phyloP scores from a whole-genome alignment of 768 basidiomycete genomes.

The Tylopilus subfusipes region DNA sequence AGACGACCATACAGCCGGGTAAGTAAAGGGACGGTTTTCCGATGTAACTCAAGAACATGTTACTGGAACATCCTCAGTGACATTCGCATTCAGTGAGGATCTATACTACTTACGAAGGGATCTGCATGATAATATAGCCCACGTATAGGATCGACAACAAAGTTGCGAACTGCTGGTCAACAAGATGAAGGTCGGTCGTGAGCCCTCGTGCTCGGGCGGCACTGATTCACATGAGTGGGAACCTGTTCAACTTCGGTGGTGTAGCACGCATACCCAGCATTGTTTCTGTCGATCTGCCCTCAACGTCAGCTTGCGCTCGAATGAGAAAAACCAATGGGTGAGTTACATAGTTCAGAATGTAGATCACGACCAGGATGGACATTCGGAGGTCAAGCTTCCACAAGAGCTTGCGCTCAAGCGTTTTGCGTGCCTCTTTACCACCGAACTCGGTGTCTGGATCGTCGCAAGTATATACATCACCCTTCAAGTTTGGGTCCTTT shows the following conservation, averaged over 20 bases:
- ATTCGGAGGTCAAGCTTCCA: constrained; percentile 55
- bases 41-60: constrained; percentile 66
- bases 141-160: constrained; percentile 67
- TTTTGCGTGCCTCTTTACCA: constrained; percentile 41
- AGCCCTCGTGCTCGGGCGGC: constrained; percentile 70
- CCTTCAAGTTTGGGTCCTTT: background rate
- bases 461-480: background rate
- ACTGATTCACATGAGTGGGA: constrained; percentile 32
- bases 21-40: constrained; percentile 67
- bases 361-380: constrained; percentile 46
- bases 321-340: background rate
- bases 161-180: constrained; percentile 60
- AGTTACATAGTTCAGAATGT: constrained; percentile 36
- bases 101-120: constrained; percentile 34
- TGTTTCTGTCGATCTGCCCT: constrained; percentile 63
- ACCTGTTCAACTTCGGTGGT: background rate
- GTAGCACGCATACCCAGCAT: constrained; percentile 47
- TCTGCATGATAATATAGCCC: constrained; percentile 45
- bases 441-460: constrained; percentile 45
- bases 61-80: constrained; percentile 39
- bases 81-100: background rate
- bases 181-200: constrained; percentile 59
- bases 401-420: constrained; percentile 50
- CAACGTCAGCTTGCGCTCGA: background rate
- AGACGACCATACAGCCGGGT: constrained; percentile 62